Conservation (phyloP, 345 rosid species). For the Leavenworthia alabamica region DNA sequence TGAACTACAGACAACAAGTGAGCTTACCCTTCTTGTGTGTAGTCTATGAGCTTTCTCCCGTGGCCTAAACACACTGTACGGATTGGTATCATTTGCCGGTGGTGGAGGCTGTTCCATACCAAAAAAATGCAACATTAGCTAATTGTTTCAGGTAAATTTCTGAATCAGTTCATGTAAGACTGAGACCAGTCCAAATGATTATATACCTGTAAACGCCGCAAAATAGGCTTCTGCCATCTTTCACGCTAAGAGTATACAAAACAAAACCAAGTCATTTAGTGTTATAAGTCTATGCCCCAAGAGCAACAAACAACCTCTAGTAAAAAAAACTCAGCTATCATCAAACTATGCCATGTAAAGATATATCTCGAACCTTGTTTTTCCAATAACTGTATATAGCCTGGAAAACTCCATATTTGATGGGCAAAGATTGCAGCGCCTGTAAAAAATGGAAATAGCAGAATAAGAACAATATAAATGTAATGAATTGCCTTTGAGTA, state of each 20-base stretch:
- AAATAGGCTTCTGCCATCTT: constrained; percentile 91
- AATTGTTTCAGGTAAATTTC: background rate
- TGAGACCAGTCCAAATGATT: constrained; percentile 8
- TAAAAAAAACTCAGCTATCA: background rate
- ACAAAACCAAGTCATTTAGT: background rate
- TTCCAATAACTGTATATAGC: constrained; percentile 78
- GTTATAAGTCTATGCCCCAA: background rate
- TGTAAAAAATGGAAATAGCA: constrained; percentile 23
- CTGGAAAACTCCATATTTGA: constrained; percentile 58
- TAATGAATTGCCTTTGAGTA: background rate
- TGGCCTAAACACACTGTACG: constrained; percentile 90
- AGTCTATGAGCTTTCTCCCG: constrained; percentile 93
- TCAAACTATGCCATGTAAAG: background rate
- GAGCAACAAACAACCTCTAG: background rate
- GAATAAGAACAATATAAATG: constrained; percentile 1
- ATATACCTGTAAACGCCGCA: constrained; percentile 88
- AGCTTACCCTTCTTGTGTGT: constrained; percentile 83
- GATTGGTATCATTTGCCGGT: constrained; percentile 87
- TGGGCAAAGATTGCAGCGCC: constrained; percentile 66
- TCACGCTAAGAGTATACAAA: constrained; percentile 53
- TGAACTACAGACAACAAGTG: background rate
- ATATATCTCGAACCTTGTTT: constrained; percentile 54
- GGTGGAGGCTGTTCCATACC: constrained; percentile 77
- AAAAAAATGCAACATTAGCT: constrained; percentile 4
- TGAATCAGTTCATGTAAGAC: background rate